phyloP scores from a whole-genome alignment of 345 rosid genomes.

The Trapa bicornis region DNA sequence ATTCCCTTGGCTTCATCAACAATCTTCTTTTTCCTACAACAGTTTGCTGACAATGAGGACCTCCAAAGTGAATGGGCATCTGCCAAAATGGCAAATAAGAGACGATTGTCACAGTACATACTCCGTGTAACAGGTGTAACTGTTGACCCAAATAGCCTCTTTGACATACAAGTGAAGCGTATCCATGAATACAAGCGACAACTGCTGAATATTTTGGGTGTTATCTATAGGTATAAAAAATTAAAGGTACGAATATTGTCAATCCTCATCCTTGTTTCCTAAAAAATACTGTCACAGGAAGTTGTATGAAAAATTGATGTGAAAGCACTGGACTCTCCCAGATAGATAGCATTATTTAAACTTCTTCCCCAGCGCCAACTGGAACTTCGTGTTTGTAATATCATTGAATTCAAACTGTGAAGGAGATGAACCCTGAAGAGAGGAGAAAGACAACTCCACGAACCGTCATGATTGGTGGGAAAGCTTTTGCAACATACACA shows the following conservation, averaged over 20 bases:
- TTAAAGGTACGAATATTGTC: constrained; percentile 49
- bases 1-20: neutral
- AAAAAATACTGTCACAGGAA: neutral
- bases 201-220: constrained; percentile 80
- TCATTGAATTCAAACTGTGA: neutral
- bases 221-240: constrained; percentile 76
- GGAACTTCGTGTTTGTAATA: neutral
- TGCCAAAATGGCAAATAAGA: constrained; percentile 85
- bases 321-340: neutral
- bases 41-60: constrained; percentile 69
- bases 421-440: constrained; percentile 85
- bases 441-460: constrained; percentile 77
- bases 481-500: constrained; percentile 94
- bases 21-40: constrained; percentile 19
- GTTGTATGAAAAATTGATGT: neutral
- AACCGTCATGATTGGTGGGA: constrained; percentile 93
- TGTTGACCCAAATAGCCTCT: constrained; percentile 69
- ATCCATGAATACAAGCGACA: constrained; percentile 98
- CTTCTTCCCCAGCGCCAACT: neutral
- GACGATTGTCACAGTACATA: constrained; percentile 63
- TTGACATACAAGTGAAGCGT: constrained; percentile 96
- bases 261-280: neutral
- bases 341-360: neutral
- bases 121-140: constrained; percentile 62
- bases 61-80: constrained; percentile 86